A percentile compares a stretch with the other conserved stretches of the same genome.
Evolutionary conservation across 2,329 filamentous ascomycete genomes (phyloP).

Genomic region (Botrytis medusae): DNA sequence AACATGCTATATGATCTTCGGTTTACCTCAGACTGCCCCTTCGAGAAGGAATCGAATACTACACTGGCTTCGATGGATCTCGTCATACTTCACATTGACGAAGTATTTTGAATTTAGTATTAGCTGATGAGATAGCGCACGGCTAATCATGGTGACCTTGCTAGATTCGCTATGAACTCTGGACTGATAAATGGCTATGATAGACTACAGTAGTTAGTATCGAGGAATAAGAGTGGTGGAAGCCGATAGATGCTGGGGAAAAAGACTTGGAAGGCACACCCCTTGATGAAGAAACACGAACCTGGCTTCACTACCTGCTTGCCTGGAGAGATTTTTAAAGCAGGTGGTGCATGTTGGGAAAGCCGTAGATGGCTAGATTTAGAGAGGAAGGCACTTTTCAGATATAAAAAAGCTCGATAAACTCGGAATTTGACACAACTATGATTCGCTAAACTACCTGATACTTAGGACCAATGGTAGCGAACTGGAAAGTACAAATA

Average conservation of each 20-base stretch:
- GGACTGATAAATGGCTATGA: background rate
- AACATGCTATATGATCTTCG: background rate
- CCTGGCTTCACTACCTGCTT: background rate
- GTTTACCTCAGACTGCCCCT: fast-evolving
- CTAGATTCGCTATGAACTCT: background rate
- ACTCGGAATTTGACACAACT: no score
- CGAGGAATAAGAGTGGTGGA: background rate
- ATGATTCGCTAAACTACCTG: no score
- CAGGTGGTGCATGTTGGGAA: no score
- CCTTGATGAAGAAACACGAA: background rate
- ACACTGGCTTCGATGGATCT: background rate
- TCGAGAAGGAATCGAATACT: background rate
- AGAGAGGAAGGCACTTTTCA: no score
- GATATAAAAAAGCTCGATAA: no score
- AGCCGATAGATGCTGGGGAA: background rate
- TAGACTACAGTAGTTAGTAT: background rate
- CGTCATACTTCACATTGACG: background rate
- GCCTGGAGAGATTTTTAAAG: background rate
- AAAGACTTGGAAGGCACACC: background rate
- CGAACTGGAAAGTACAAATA: no score
- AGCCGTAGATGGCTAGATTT: no score
- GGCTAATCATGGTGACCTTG: background rate
- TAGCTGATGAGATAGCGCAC: background rate
- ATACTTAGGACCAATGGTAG: no score
- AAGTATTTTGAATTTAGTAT: background rate